Percentiles rank a stretch among this genome's conserved stretches.
Conservation (phyloP, 805 yeast species). For the Kodamaea kaohsiungensis region DNA sequence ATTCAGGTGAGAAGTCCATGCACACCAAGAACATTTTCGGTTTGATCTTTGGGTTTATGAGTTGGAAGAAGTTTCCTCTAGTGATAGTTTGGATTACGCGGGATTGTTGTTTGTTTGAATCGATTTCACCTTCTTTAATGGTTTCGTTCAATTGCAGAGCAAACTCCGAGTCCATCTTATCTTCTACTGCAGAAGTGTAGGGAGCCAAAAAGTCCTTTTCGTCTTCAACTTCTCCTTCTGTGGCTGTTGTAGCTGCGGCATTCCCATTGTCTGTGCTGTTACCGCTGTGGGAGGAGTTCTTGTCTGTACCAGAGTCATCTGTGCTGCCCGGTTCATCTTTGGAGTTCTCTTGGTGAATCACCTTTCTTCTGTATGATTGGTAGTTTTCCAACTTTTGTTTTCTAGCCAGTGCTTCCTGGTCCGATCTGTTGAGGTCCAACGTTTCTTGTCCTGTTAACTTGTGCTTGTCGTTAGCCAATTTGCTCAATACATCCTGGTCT, state of each 20-base stretch:
- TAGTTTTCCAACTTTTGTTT: constrained; percentile 56
- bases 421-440: constrained; percentile 43
- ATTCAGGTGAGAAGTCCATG: constrained; percentile 81
- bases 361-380: constrained; percentile 57
- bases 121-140: constrained; percentile 55
- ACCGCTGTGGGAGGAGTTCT: neutral
- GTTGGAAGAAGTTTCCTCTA: constrained; percentile 63
- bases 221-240: constrained; percentile 6
- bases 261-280: neutral
- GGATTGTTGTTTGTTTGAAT: constrained; percentile 51
- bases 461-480: constrained; percentile 37
- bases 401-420: constrained; percentile 50
- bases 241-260: constrained; percentile 1
- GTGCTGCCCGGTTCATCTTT: constrained; percentile 4
- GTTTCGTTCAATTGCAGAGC: constrained; percentile 56
- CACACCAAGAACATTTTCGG: constrained; percentile 72
- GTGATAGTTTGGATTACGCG: constrained; percentile 71
- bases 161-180: constrained; percentile 59
- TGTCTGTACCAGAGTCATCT: constrained; percentile 8
- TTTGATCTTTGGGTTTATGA: constrained; percentile 43
- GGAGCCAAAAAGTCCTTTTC: constrained; percentile 50
- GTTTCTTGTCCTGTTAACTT: constrained; percentile 43
- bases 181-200: constrained; percentile 68
- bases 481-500: constrained; percentile 33
- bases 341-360: constrained; percentile 56